Evolutionary conservation across 2,329 filamentous ascomycete species (phyloP).

Genomic region (Aspergillus novofumigatus): DNA sequence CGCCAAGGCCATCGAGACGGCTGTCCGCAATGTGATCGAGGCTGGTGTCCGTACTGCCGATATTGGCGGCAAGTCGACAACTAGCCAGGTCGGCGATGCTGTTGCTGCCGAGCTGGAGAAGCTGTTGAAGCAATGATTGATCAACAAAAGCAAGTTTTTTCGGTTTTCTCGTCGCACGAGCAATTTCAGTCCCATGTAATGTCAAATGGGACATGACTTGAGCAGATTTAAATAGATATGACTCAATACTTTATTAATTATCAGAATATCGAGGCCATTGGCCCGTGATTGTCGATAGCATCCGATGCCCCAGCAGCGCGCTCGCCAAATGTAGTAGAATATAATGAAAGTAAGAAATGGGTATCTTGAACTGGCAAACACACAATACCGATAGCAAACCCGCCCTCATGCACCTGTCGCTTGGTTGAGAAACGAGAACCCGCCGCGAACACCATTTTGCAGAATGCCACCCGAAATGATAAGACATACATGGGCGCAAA

Average conservation of each 20-base stretch:
- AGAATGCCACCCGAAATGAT: neutral
- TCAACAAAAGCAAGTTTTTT: neutral
- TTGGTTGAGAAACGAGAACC: neutral
- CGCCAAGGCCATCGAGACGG: slow-evolving; percentile 73
- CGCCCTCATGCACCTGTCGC: neutral
- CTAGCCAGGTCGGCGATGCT: slow-evolving; percentile 76
- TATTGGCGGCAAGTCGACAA: slow-evolving; percentile 72
- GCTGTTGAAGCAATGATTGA: slow-evolving; percentile 51
- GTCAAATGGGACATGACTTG: slow-evolving; percentile 22
- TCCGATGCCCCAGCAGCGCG: neutral
- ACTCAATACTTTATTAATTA: neutral
- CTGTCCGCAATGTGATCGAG: slow-evolving; percentile 76
- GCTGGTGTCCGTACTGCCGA: slow-evolving; percentile 74
- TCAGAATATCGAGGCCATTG: neutral
- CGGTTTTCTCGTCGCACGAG: neutral
- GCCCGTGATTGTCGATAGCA: neutral
- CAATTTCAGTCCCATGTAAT: neutral
- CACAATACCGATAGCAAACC: neutral
- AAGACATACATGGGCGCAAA: neutral
- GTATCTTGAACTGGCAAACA: slow-evolving; percentile 4
- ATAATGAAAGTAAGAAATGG: slow-evolving; percentile 8
- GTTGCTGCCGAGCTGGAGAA: slow-evolving; percentile 69
- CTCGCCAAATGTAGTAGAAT: neutral
- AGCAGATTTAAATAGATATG: slow-evolving; percentile 8
- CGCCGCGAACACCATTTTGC: neutral